These are phyloP conservation scores for Scedosporium boydii DNA, from an alignment of 2,329 filamentous ascomycete species.

Conservation along the genomic window DNA sequence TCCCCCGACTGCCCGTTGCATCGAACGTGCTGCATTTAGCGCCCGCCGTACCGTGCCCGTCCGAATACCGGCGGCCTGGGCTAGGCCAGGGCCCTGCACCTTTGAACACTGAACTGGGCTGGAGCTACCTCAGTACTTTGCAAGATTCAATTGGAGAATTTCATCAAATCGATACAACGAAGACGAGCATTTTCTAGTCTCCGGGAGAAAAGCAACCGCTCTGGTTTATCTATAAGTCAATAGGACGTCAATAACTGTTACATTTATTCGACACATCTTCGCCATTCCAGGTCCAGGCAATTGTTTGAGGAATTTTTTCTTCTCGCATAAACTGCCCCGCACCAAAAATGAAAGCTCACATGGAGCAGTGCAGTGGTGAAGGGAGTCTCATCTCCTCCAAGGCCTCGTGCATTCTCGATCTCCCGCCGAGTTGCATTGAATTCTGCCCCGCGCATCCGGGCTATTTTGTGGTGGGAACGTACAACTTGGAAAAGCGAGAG, in stretches of 20 bases:
- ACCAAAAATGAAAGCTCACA: neutral
- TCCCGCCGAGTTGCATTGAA: slow-evolving; percentile 70
- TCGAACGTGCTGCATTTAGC: too few species aligned
- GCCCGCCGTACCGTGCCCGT: too few species aligned
- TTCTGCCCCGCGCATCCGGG: slow-evolving; percentile 55
- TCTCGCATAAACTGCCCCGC: neutral
- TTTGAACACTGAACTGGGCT: too few species aligned
- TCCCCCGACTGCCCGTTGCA: too few species aligned
- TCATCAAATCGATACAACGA: neutral
- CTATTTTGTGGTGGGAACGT: slow-evolving; percentile 75
- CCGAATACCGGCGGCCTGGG: too few species aligned
- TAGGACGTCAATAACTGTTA: too few species aligned
- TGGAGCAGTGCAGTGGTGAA: neutral
- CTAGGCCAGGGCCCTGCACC: too few species aligned
- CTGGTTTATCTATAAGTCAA: neutral
- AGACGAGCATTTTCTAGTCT: neutral
- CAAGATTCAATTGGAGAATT: too few species aligned
- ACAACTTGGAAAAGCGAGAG: slow-evolving; percentile 55
- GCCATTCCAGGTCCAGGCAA: neutral
- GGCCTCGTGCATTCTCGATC: slow-evolving; percentile 44
- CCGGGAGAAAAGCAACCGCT: neutral
- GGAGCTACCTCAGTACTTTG: too few species aligned
- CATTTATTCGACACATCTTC: too few species aligned
- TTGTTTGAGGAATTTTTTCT: neutral
- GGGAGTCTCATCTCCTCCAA: slow-evolving; percentile 28